Evolutionary conservation across 768 basidiomycete genomes (phyloP).

Genomic region (Trametes villosa): DNA sequence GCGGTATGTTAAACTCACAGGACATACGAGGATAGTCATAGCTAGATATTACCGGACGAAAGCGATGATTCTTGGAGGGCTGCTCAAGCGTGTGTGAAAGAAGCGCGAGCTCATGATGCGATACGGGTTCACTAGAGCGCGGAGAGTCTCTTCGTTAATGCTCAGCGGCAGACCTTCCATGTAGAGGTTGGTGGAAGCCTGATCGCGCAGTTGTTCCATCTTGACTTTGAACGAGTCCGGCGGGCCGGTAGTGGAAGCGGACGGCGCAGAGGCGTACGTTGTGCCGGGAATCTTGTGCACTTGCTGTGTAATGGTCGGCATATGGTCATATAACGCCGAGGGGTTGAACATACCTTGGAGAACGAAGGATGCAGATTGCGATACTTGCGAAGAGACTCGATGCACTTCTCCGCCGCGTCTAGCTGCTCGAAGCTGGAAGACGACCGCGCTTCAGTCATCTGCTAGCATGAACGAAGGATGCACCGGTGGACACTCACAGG

Average conservation of each 20-base stretch:
- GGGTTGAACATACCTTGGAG: constrained; percentile 62
- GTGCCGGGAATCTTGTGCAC: constrained; percentile 87
- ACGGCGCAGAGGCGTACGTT: constrained; percentile 47
- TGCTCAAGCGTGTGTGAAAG: constrained; percentile 78
- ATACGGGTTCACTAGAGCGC: constrained; percentile 69
- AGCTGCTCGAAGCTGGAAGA: constrained; percentile 62
- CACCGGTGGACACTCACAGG: constrained; percentile 50
- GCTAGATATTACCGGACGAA: constrained; percentile 66
- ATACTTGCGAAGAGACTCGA: constrained; percentile 67
- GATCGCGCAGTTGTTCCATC: constrained; percentile 77
- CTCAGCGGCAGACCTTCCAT: constrained; percentile 80
- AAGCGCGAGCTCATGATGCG: constrained; percentile 76
- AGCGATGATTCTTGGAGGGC: constrained; percentile 79
- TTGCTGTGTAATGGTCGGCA: constrained; percentile 41
- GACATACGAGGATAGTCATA: neutral
- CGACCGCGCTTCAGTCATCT: too few species aligned
- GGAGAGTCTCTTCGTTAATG: constrained; percentile 70
- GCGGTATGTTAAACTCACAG: neutral
- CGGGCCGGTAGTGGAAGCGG: constrained; percentile 28
- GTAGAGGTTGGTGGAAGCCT: constrained; percentile 74
- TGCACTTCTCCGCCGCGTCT: constrained; percentile 75
- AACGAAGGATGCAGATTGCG: constrained; percentile 85
- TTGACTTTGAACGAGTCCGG: constrained; percentile 67
- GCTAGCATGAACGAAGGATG: neutral
- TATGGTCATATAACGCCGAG: neutral